A percentile compares a stretch with the other conserved stretches of the same genome.
phyloP scores from a whole-genome alignment of 2,329 filamentous ascomycete genomes.

The Ophiosphaerella narmari region DNA sequence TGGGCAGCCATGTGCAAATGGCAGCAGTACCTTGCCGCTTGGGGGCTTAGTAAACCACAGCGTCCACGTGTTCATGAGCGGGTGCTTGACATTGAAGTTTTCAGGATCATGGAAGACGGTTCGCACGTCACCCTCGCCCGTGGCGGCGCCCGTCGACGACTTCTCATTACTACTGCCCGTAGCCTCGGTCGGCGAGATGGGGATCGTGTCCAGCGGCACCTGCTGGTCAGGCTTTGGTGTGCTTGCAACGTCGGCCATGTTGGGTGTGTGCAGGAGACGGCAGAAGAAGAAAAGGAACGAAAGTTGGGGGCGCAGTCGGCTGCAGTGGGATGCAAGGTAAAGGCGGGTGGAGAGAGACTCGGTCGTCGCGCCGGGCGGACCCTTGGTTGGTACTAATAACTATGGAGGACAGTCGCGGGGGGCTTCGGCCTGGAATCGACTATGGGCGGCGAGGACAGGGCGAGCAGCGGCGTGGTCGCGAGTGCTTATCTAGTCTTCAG shows the following conservation, averaged over 20 bases:
- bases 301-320: slow-evolving; percentile 14
- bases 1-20: not conserved
- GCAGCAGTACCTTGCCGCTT: slow-evolving; percentile 76
- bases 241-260: slow-evolving; percentile 45
- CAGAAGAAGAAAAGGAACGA: not conserved
- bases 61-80: slow-evolving; percentile 96
- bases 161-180: slow-evolving; percentile 47
- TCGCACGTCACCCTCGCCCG: slow-evolving; percentile 64
- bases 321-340: slow-evolving; percentile 19
- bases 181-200: slow-evolving; percentile 55
- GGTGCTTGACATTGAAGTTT: slow-evolving; percentile 99
- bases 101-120: slow-evolving; percentile 98
- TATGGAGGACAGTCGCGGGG: slow-evolving; percentile 24
- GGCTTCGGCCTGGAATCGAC: slow-evolving; percentile 13
- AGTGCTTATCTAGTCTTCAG: slow-evolving; percentile 1
- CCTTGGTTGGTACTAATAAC: slow-evolving; percentile 6
- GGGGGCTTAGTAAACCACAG: slow-evolving; percentile 99
- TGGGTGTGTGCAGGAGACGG: slow-evolving; percentile 12
- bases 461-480: slow-evolving; percentile 15
- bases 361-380: slow-evolving; percentile 40
- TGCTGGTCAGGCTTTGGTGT: slow-evolving; percentile 51
- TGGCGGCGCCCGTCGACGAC: slow-evolving; percentile 47
- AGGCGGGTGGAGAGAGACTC: slow-evolving; percentile 24
- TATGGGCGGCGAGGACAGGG: slow-evolving; percentile 16
- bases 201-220: slow-evolving; percentile 61